Conservation (phyloP, 2,329 filamentous ascomycete species). For the Aspergillus fumigatus region DNA sequence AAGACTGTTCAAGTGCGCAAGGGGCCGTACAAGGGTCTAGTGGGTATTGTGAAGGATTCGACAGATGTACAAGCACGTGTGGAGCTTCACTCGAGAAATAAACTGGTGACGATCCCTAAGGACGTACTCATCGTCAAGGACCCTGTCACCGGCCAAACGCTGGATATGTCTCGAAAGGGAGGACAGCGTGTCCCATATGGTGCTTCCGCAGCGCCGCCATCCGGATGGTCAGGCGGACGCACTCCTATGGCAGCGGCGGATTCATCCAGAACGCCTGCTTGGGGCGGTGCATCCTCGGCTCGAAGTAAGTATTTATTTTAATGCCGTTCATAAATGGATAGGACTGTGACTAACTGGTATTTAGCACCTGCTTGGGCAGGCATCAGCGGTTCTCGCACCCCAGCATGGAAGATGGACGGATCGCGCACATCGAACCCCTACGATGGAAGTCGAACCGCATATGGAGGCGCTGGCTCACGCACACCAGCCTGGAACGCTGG, state of each 20-base stretch:
- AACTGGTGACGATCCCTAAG: slow-evolving; percentile 80
- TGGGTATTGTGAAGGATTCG: slow-evolving; percentile 94
- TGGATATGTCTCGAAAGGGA: slow-evolving; percentile 59
- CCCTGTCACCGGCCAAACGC: slow-evolving; percentile 67
- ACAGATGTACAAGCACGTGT: slow-evolving; percentile 82
- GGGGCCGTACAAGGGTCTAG: slow-evolving; percentile 84
- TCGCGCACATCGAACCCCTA: slow-evolving; percentile 56
- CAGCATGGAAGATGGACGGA: slow-evolving; percentile 55
- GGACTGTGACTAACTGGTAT: slow-evolving; percentile 16
- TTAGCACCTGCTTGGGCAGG: slow-evolving; percentile 41
- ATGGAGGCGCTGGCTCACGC: slow-evolving; percentile 56
- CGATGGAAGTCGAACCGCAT: slow-evolving; percentile 68
- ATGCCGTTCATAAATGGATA: slow-evolving; percentile 1
- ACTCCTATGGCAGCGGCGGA: slow-evolving; percentile 61
- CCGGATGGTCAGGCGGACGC: slow-evolving; percentile 62
- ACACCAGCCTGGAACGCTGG: slow-evolving; percentile 77
- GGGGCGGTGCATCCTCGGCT: slow-evolving; percentile 55
- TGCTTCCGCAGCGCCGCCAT: slow-evolving; percentile 43
- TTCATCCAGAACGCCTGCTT: slow-evolving; percentile 69
- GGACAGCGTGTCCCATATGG: slow-evolving; percentile 45
- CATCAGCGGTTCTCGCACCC: slow-evolving; percentile 45
- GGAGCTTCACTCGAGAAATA: slow-evolving; percentile 91
- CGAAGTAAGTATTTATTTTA: slow-evolving; percentile 53
- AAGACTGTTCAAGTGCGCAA: slow-evolving; percentile 87
- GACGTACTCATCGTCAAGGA: slow-evolving; percentile 82